These are phyloP conservation scores for Clarireedia hainanense DNA, from an alignment of 2,329 filamentous ascomycete genomes.

Conservation along the genomic window DNA sequence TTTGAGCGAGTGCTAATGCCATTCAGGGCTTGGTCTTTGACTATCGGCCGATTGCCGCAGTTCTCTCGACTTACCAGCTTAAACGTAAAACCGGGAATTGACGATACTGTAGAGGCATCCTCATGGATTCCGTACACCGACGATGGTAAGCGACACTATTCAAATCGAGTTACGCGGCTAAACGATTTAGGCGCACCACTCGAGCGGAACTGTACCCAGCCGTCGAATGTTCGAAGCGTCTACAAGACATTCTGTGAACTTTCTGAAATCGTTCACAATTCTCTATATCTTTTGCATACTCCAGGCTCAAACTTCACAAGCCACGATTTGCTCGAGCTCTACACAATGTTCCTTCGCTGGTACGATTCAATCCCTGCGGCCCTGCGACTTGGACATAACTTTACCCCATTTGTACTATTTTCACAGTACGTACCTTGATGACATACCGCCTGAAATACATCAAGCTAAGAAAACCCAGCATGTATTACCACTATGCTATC, in stretches of 20 bases:
- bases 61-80: conserved; percentile 49
- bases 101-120: conserved; percentile 53
- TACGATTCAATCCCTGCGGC: conserved; percentile 59
- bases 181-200: conserved; percentile 33
- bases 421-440: conserved; percentile 52
- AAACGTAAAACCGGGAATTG: conserved; percentile 52
- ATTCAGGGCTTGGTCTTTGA: conserved; percentile 57
- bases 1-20: conserved; percentile 24
- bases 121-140: conserved; percentile 33
- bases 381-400: conserved; percentile 57
- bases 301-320: conserved; percentile 58
- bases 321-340: conserved; percentile 53
- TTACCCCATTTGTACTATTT: conserved; percentile 65
- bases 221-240: conserved; percentile 60
- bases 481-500: conserved; percentile 66
- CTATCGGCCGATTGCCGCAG: conserved; percentile 53
- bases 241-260: conserved; percentile 64
- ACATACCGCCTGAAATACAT: not conserved
- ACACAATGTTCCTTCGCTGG: conserved; percentile 64
- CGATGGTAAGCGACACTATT: conserved; percentile 17
- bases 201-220: conserved; percentile 53
- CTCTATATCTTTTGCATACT: conserved; percentile 54
- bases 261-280: conserved; percentile 64
- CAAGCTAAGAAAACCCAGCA: conserved; percentile 35
- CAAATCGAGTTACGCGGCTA: not conserved